Percentiles rank a stretch among this genome's conserved stretches.
These are phyloP conservation scores for Fomitopsis palustris DNA, from an alignment of 1,284 basidiomycete species.

Conservation along the genomic window DNA sequence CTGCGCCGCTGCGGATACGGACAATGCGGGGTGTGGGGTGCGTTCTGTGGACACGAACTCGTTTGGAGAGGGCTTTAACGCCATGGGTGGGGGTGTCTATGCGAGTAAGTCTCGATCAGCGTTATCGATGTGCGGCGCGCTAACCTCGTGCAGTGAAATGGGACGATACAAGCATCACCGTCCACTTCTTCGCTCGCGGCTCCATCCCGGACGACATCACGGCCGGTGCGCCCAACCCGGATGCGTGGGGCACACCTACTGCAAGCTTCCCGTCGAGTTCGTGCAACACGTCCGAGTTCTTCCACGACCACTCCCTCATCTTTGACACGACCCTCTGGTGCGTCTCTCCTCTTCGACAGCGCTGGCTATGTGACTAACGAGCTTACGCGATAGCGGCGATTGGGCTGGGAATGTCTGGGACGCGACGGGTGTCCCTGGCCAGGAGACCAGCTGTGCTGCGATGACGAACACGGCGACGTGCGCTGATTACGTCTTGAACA, in stretches of 20 bases:
- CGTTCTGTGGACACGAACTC: slow-evolving; percentile 46
- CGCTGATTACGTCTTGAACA: slow-evolving; percentile 67
- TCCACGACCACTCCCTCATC: slow-evolving; percentile 69
- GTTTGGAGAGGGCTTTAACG: slow-evolving; percentile 68
- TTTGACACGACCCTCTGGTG: slow-evolving; percentile 82
- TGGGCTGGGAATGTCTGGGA: slow-evolving; percentile 86
- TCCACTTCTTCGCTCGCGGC: slow-evolving; percentile 74
- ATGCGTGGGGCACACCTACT: slow-evolving; percentile 70
- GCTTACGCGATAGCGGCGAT: slow-evolving; percentile 58
- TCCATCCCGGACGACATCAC: slow-evolving; percentile 72
- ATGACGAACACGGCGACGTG: slow-evolving; percentile 80
- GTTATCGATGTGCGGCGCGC: neutral
- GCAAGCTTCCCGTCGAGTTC: slow-evolving; percentile 66
- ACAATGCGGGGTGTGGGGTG: slow-evolving; percentile 70
- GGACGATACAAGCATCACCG: slow-evolving; percentile 64
- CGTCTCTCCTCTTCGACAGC: slow-evolving; percentile 20
- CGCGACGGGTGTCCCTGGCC: slow-evolving; percentile 67
- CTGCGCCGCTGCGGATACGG: slow-evolving; percentile 58
- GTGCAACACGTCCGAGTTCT: slow-evolving; percentile 74
- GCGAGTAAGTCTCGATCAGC: slow-evolving; percentile 50
- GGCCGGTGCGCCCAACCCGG: slow-evolving; percentile 63
- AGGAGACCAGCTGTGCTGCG: slow-evolving; percentile 78
- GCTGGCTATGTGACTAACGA: neutral
- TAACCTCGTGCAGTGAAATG: slow-evolving; percentile 50
- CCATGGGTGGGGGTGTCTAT: slow-evolving; percentile 73